Conservation (phyloP, 116 monocot genomes). For the Posidonia oceanica region DNA sequence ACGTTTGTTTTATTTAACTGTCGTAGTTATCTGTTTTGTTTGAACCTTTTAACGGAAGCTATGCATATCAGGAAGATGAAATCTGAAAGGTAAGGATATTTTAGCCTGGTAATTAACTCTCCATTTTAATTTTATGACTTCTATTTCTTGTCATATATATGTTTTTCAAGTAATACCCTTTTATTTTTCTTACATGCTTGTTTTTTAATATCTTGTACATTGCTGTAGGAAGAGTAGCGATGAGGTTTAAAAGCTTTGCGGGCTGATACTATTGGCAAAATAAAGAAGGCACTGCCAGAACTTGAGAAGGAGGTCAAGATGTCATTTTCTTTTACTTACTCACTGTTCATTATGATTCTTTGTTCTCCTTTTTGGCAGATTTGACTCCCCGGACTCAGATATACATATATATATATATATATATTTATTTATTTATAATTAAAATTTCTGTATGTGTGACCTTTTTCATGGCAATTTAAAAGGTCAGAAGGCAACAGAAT, state of each 20-base stretch:
- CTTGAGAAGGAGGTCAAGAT: slow-evolving; percentile 66
- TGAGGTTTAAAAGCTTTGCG: slow-evolving; percentile 74
- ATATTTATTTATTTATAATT: too few relatives aligned
- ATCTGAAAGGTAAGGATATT: slow-evolving; percentile 81
- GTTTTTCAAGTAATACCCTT: neutral
- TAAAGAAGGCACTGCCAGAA: slow-evolving; percentile 79
- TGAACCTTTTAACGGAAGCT: neutral
- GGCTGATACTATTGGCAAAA: slow-evolving; percentile 70
- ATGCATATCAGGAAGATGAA: slow-evolving; percentile 75
- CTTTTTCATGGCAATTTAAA: neutral
- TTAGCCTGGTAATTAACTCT: slow-evolving; percentile 42
- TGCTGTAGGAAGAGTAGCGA: slow-evolving; percentile 84
- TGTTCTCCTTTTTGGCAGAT: neutral
- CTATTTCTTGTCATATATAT: neutral
- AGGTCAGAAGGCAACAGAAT: slow-evolving; percentile 68
- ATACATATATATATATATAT: too few relatives aligned
- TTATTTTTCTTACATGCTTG: neutral
- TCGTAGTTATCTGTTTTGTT: neutral
- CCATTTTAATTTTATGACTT: neutral
- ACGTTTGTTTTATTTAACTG: neutral
- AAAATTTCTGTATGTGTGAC: too few relatives aligned
- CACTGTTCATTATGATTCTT: neutral
- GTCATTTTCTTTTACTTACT: neutral
- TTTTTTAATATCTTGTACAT: neutral
- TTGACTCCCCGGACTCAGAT: too few relatives aligned